Evolutionary conservation across 2,329 filamentous ascomycete genomes (phyloP).

Genomic region (Cytospora leucostoma): DNA sequence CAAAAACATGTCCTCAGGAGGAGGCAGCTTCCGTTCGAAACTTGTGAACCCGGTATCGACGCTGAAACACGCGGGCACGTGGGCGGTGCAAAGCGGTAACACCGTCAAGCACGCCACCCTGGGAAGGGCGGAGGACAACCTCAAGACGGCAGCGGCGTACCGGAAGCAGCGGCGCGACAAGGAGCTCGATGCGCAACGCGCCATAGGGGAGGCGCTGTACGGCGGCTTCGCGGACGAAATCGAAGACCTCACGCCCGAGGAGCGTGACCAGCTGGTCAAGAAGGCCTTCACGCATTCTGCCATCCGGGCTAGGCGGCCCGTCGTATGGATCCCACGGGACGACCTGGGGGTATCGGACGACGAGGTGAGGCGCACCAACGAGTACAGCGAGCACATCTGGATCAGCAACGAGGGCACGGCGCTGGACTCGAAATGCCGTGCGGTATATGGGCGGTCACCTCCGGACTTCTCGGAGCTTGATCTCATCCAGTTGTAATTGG

Average conservation of each 20-base stretch:
- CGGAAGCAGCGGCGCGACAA: slow-evolving; percentile 51
- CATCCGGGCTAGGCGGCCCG: slow-evolving; percentile 78
- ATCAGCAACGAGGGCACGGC: slow-evolving; percentile 92
- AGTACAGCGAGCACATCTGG: slow-evolving; percentile 80
- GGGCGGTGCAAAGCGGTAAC: slow-evolving; percentile 52
- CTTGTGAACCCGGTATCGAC: slow-evolving; percentile 29
- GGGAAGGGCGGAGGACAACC: slow-evolving; percentile 43
- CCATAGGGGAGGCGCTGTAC: slow-evolving; percentile 80
- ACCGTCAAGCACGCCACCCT: slow-evolving; percentile 50
- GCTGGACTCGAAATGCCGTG: slow-evolving; percentile 77
- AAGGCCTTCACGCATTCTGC: slow-evolving; percentile 91
- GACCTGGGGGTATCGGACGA: slow-evolving; percentile 89
- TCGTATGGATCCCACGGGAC: slow-evolving; percentile 92
- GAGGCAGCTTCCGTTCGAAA: slow-evolving; percentile 23
- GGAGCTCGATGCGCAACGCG: slow-evolving; percentile 72
- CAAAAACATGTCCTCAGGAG: slow-evolving; percentile 23
- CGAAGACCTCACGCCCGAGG: slow-evolving; percentile 87
- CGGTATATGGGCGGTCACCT: slow-evolving; percentile 81
- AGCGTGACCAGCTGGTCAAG: slow-evolving; percentile 80
- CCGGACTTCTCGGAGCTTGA: slow-evolving; percentile 90
- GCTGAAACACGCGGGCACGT: slow-evolving; percentile 49
- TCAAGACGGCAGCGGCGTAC: slow-evolving; percentile 50
- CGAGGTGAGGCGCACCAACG: slow-evolving; percentile 77
- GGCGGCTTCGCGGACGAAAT: slow-evolving; percentile 89
- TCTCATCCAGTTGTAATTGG: slow-evolving; percentile 71